Percentiles rank a stretch among this genome's conserved stretches.
Conservation (phyloP, 192 early-diverging fungal genomes). For the Dissophora globulifera region DNA sequence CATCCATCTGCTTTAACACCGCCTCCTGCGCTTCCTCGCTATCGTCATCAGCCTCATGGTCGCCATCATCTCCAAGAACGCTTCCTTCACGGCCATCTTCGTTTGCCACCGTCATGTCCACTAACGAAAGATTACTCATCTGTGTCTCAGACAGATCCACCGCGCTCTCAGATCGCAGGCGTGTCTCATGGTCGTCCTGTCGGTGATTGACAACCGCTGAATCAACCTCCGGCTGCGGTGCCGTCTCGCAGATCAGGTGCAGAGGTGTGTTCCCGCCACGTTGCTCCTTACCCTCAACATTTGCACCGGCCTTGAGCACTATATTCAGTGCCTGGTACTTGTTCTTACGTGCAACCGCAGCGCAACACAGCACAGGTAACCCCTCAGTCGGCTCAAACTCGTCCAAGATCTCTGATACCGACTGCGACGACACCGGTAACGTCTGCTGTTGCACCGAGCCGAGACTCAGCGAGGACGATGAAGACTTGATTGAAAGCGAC, state of each 20-base stretch:
- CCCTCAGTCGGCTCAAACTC: constrained; percentile 33
- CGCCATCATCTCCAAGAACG: neutral
- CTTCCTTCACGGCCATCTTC: too few species aligned
- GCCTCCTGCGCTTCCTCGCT: constrained; percentile 27
- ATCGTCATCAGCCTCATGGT: constrained; percentile 14
- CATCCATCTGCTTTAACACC: constrained; percentile 19
- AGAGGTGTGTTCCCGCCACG: constrained; percentile 42
- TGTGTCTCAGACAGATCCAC: neutral
- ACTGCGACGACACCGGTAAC: too few species aligned
- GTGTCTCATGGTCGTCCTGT: constrained; percentile 2
- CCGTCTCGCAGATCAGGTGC: constrained; percentile 46
- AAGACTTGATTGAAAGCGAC: constrained; percentile 6
- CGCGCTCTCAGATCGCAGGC: neutral
- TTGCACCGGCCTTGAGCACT: constrained; percentile 42
- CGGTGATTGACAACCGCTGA: neutral
- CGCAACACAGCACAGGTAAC: constrained; percentile 44
- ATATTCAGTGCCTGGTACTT: constrained; percentile 47
- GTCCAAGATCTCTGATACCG: constrained; percentile 14
- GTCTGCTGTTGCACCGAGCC: too few species aligned
- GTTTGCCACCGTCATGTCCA: constrained; percentile 2
- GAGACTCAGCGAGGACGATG: neutral
- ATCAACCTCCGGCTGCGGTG: constrained; percentile 15
- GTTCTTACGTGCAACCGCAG: constrained; percentile 46
- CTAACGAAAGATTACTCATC: constrained; percentile 23
- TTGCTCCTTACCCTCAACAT: constrained; percentile 35